Evolutionary conservation across 2,329 filamentous ascomycete species (phyloP), one percentile per base, ranked within the genome.

Genomic region (Clarireedia monteithiana): DNA sequence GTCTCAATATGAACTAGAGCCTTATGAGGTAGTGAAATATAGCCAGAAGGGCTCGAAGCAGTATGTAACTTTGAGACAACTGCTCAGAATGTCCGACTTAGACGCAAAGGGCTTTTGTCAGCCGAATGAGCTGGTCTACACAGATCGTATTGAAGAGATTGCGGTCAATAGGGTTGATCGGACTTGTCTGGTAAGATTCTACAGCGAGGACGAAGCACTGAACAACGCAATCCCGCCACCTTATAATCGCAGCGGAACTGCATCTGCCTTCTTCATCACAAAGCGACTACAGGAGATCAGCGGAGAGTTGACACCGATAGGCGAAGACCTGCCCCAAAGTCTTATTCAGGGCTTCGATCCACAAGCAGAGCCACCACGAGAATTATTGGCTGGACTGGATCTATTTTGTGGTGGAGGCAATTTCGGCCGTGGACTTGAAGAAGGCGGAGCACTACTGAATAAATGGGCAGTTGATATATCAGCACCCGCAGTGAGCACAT

Each of bases 341-440:
- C 60, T 86, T 2, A 74, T 71, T 0, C 78, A 87, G 68, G 83
- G 83, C 0, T 80, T 81, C 44, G 72, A 84, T 59, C 78, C 81
- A 0, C 49, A 55, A 0, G 61, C 58, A 1, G 34, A 58, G 5
- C 55, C 62, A 5, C 57, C 50, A 42, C 67, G 56, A 58, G 59
- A 66, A 17, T 75, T 74, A 57, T 73, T 88, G 7, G 73, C 72
- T 5, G 86, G 84, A 0, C 70, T 92, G 3, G 87, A 90, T 60
- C 72, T 94, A 0, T 95, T 89, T 64, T 89, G 85, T 61, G 89
- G 89, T 0, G 85, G 86, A 17, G 89, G 89, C 0, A 90, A 85
- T 52, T 83, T 94, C 51, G 89, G 88, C 5, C 77, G 86, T 30
- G 89, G 88, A 0, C 73, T 95, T 0, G 88, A 91, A 68, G 87